Base-by-base conservation (phyloP, 371 early-diverging fungal species). In the Lichtheimia corymbifera region DNA sequence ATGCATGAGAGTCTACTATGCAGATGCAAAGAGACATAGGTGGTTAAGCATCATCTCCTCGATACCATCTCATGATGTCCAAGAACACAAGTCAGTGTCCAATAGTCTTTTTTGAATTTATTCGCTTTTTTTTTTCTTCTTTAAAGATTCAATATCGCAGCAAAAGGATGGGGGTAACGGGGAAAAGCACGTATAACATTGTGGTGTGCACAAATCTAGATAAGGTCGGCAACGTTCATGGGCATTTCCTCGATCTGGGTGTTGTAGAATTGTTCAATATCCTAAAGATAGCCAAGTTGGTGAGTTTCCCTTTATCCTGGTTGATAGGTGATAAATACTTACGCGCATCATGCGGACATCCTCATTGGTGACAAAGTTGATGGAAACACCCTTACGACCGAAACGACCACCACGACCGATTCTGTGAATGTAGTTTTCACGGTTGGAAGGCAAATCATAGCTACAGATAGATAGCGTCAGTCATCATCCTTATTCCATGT, bases 391-490 rank as follows among this genome's bases (percentile, higher is more conserved):
- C 87, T 98, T 99, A 82, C 99, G 91, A 72, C 99, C 99, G 86
- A 97, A 99, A 71, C 99, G 94, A 72, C 99, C 99, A 69, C 95
- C 92, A 77, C 99, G 92, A 81, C 99, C 99, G 76, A 99, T 99
- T 78, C 99, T 87, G 76, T 96, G 97, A 69, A 98, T 96, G 78
- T 98, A 97, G 82, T 92, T 93, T 82, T 98, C 97, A 74, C 93
- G 90, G 82, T 95, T 93, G 55, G 85, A 70, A 56, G 99, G 98
- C 60, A 99, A 87, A 74, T 99, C 99, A 75, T 98, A 97, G 89
- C 96, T 98, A 85, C n/a, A 62, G 12, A 14, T 20, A 62, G 12
- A 14, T 17, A 17, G 27, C 2, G 11, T 35, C 3, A 22, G 30
- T 45, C 5, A 58, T 6, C 55, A 58, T 18, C 5, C 22, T 4